Percentiles rank a stretch among this genome's conserved stretches.
phyloP scores from a whole-genome alignment of 2,329 filamentous ascomycete genomes.

The Fusarium tricinctum region DNA sequence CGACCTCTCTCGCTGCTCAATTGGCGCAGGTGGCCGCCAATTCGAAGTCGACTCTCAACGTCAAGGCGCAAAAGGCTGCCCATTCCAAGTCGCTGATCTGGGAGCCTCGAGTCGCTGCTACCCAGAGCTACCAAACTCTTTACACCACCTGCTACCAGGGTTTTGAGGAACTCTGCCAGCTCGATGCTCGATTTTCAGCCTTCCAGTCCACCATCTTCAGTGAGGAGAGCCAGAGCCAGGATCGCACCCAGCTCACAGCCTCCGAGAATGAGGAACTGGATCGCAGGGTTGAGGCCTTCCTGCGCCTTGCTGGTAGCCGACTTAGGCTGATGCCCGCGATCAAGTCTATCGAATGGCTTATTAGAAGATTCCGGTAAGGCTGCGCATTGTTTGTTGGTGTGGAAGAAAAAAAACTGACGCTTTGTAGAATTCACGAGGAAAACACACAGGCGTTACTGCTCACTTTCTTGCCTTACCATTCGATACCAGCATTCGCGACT shows the following conservation, averaged over 20 bases:
- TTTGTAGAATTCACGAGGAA: constrained; percentile 84
- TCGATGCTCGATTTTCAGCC: constrained; percentile 82
- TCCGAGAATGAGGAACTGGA: constrained; percentile 87
- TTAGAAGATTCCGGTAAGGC: constrained; percentile 86
- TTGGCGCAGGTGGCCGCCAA: constrained; percentile 91
- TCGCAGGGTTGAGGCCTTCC: constrained; percentile 81
- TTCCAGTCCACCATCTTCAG: constrained; percentile 89
- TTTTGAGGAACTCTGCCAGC: constrained; percentile 89
- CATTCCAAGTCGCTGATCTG: constrained; percentile 97
- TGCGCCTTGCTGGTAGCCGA: constrained; percentile 82
- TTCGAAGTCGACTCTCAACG: constrained; percentile 90
- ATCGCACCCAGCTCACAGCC: constrained; percentile 85
- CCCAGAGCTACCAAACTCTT: constrained; percentile 90
- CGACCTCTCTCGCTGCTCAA: constrained; percentile 91
- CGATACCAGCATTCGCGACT: constrained; percentile 85
- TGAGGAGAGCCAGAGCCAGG: constrained; percentile 90
- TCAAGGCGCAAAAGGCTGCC: constrained; percentile 91
- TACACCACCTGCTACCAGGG: constrained; percentile 90
- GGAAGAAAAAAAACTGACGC: constrained; percentile 18
- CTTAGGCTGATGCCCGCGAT: constrained; percentile 88
- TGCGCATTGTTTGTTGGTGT: not conserved
- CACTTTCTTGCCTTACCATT: constrained; percentile 94
- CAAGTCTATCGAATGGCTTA: constrained; percentile 94
- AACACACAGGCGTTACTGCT: constrained; percentile 84
- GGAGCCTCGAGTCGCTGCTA: constrained; percentile 84